Base-by-base conservation (phyloP, 495 filamentous ascomycete genomes). In the Pseudomonodictys pantanalensis region DNA sequence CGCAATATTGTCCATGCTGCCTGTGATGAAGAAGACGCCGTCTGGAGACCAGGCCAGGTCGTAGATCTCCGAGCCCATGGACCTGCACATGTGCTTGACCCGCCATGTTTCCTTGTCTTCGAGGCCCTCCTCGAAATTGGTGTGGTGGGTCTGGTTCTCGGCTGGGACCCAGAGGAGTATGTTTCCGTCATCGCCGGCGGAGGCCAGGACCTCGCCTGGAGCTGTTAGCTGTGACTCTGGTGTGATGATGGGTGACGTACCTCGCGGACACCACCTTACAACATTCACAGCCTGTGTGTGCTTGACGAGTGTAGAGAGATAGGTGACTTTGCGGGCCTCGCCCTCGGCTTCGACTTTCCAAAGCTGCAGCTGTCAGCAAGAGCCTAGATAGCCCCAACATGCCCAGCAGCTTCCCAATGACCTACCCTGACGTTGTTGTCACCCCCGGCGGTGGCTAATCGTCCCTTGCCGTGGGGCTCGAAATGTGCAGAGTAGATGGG, bases 251-350 rank as follows among this genome's bases (percentile, higher is more conserved):
- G 39, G 23, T 17, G 0, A 26, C 62, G 28, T 75, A 93, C 91
- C 93, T 79, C 89, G 88, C 12, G 93, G 93, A 68, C 89, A 87
- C 79, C 92, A 99, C 65, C 93, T 82, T 18, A 99, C 95, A 39
- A 97, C 93, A 81, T 99, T 99, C 63, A 99, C 95, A 26, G 93
- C 90, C 74, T 97, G 95, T 22, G 90, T 92, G 72, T 99, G 93
- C 72, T 95, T 96, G 25, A 86, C 75, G 56, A 97, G 78, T 0
- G 92, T 97, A 41, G 90, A 91, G 51, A 99, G 73, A 69, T 97
- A 99, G 24, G 89, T 85, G 30, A 95, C 89, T 58, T 83, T 93
- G 32, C 91, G 79, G 58, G 91, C 87, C 41, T 96, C 92, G n/a
- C 89, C 91, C 56, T 86, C 85, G 22, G 81, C 75, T 52, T 96